A percentile compares a stretch with the other conserved stretches of the same genome.
These are phyloP conservation scores for Cutaneotrichosporon mucoides DNA, from an alignment of 1,284 basidiomycete genomes.

Conservation along the genomic window DNA sequence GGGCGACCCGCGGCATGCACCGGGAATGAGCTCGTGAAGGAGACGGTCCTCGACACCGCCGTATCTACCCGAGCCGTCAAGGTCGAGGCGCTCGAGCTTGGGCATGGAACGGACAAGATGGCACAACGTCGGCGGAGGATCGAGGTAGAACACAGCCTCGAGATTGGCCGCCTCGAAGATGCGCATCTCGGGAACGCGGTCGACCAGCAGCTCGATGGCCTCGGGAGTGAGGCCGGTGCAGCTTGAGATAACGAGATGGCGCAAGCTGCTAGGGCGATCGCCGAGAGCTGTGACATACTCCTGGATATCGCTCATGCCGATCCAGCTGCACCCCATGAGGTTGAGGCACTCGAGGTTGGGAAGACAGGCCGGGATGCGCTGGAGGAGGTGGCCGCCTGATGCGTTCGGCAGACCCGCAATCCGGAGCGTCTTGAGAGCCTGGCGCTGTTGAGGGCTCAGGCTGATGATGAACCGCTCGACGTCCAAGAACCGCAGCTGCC, in stretches of 20 bases:
- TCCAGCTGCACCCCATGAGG: slow-evolving; percentile 59
- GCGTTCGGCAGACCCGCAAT: slow-evolving; percentile 63
- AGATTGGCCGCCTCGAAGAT: slow-evolving; percentile 77
- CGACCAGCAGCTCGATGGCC: slow-evolving; percentile 66
- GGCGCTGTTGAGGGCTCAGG: slow-evolving; percentile 18
- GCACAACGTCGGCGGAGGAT: slow-evolving; percentile 17
- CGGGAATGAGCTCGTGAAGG: slow-evolving; percentile 46
- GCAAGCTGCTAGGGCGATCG: slow-evolving; percentile 52
- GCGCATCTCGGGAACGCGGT: slow-evolving; percentile 69
- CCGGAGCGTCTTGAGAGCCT: slow-evolving; percentile 49
- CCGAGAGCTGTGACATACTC: slow-evolving; percentile 52
- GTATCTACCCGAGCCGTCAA: slow-evolving; percentile 64
- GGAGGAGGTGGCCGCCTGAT: slow-evolving; percentile 54
- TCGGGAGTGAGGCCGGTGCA: slow-evolving; percentile 69
- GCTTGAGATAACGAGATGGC: slow-evolving; percentile 73
- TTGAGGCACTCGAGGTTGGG: slow-evolving; percentile 78
- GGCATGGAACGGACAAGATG: slow-evolving; percentile 52
- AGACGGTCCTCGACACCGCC: slow-evolving; percentile 68
- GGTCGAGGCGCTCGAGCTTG: slow-evolving; percentile 67
- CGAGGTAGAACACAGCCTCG: slow-evolving; percentile 21
- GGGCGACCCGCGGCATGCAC: slow-evolving; percentile 6
- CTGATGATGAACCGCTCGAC: slow-evolving; percentile 47
- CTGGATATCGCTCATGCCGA: slow-evolving; percentile 8
- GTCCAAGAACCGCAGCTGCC: slow-evolving; percentile 63
- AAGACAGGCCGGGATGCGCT: slow-evolving; percentile 58